These are phyloP conservation scores for Ceratocystis colombiana DNA, from an alignment of 2,329 filamentous ascomycete species.

Conservation along the genomic window DNA sequence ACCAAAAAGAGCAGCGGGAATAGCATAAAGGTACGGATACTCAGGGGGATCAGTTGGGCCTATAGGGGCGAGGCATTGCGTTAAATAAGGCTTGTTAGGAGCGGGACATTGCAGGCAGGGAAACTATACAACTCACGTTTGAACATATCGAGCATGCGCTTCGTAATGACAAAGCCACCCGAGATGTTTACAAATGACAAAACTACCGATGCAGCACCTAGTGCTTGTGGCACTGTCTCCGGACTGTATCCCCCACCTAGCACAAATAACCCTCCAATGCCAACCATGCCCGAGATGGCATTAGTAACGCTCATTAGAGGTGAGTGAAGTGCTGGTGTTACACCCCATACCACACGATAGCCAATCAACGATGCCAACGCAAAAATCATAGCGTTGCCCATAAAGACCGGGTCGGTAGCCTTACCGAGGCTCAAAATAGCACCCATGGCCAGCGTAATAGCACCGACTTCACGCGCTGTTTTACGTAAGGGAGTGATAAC, in stretches of 20 bases:
- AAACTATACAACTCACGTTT: slow-evolving; percentile 43
- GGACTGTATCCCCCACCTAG: slow-evolving; percentile 73
- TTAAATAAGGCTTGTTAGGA: not conserved
- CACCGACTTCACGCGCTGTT: slow-evolving; percentile 62
- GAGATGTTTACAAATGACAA: slow-evolving; percentile 82
- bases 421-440: slow-evolving; percentile 67
- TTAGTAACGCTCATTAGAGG: slow-evolving; percentile 91
- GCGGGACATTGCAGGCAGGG: not conserved
- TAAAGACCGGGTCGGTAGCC: slow-evolving; percentile 70
- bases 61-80: slow-evolving; percentile 27
- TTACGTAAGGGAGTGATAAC: slow-evolving; percentile 75
- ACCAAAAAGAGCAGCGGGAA: slow-evolving; percentile 67
- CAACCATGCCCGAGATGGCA: slow-evolving; percentile 84
- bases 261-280: slow-evolving; percentile 77
- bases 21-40: slow-evolving; percentile 75
- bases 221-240: slow-evolving; percentile 64
- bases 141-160: slow-evolving; percentile 90
- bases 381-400: slow-evolving; percentile 80
- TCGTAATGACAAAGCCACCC: slow-evolving; percentile 83
- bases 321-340: slow-evolving; percentile 71
- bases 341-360: slow-evolving; percentile 82
- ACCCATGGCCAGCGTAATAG: slow-evolving; percentile 68
- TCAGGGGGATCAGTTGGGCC: slow-evolving; percentile 76
- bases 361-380: slow-evolving; percentile 74
- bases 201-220: slow-evolving; percentile 71